These are phyloP conservation scores for Parascedosporium putredinis DNA, from an alignment of 2,329 filamentous ascomycete genomes.

Conservation along the genomic window DNA sequence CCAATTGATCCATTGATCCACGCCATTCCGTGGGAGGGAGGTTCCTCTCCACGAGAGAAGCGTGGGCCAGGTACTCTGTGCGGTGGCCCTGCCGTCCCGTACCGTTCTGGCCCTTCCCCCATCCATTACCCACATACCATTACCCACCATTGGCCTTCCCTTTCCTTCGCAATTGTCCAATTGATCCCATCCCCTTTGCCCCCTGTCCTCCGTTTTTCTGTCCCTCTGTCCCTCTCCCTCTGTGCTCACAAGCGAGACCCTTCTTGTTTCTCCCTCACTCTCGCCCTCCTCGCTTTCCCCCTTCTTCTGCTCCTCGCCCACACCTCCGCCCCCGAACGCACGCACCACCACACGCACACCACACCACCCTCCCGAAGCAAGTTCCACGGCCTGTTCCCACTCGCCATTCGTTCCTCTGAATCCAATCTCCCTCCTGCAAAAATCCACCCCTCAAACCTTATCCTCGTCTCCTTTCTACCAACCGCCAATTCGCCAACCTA, in stretches of 20 bases:
- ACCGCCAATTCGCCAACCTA: slow-evolving; percentile 5
- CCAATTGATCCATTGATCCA: no score
- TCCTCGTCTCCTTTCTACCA: slow-evolving; percentile 4
- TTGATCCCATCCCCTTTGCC: neutral
- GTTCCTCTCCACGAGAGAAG: no score
- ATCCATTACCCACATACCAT: no score
- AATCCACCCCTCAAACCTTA: neutral
- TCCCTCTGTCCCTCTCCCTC: no score
- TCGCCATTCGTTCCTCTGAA: slow-evolving; percentile 8
- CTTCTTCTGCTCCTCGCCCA: neutral
- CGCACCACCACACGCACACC: slow-evolving; percentile 5
- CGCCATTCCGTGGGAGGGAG: no score
- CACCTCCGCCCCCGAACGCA: slow-evolving; percentile 1
- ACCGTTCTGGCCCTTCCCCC: no score
- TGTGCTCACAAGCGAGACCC: neutral
- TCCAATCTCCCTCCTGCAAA: slow-evolving; percentile 6
- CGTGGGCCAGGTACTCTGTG: no score
- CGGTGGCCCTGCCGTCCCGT: no score
- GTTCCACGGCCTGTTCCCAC: slow-evolving; percentile 3
- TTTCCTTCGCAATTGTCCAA: neutral
- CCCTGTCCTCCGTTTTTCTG: neutral
- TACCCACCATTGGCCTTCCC: neutral
- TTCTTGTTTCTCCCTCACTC: slow-evolving; percentile 1
- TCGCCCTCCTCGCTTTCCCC: neutral
- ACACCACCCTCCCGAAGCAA: slow-evolving; percentile 1